Conservation (phyloP, 2,329 filamentous ascomycete genomes). For the Botrytis cinerea region DNA sequence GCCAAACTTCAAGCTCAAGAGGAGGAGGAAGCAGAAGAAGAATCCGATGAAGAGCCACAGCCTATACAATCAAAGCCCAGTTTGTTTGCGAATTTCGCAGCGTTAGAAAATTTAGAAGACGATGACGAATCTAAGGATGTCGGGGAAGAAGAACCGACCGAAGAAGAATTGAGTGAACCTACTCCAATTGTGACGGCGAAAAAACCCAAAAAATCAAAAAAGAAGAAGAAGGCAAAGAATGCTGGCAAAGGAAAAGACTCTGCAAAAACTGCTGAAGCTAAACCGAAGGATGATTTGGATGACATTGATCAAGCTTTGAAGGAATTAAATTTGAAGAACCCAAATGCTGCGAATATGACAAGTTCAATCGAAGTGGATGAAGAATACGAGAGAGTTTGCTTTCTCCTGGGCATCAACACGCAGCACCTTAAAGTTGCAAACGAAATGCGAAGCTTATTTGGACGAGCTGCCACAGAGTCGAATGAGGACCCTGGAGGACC, state of each 20-base stretch:
- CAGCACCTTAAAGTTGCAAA: conserved; percentile 82
- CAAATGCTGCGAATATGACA: conserved; percentile 28
- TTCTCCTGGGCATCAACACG: conserved; percentile 63
- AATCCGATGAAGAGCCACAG: conserved; percentile 36
- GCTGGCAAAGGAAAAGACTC: conserved; percentile 27
- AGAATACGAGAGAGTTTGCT: conserved; percentile 50
- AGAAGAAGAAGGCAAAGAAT: conserved; percentile 45
- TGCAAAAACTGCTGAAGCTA: conserved; percentile 31
- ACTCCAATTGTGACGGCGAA: conserved; percentile 35
- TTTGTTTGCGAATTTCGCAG: conserved; percentile 56
- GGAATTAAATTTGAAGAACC: conserved; percentile 53
- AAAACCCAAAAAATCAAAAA: conserved; percentile 60
- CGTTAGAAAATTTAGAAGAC: conserved; percentile 46
- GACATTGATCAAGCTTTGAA: conserved; percentile 68
- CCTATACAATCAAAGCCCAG: conserved; percentile 48
- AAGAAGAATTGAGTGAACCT: conserved; percentile 39
- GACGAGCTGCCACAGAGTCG: conserved; percentile 60
- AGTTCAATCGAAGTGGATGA: conserved; percentile 34
- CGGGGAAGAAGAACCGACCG: conserved; percentile 41
- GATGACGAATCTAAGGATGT: conserved; percentile 39
- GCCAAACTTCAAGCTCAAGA: conserved; percentile 30
- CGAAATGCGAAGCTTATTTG: conserved; percentile 82
- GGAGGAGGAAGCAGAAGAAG: conserved; percentile 37
- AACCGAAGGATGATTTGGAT: conserved; percentile 49
- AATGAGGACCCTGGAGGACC: conserved; percentile 50